phyloP scores from a whole-genome alignment of 352 stramenopile genomes.

The Phytophthora fragariaefolia region DNA sequence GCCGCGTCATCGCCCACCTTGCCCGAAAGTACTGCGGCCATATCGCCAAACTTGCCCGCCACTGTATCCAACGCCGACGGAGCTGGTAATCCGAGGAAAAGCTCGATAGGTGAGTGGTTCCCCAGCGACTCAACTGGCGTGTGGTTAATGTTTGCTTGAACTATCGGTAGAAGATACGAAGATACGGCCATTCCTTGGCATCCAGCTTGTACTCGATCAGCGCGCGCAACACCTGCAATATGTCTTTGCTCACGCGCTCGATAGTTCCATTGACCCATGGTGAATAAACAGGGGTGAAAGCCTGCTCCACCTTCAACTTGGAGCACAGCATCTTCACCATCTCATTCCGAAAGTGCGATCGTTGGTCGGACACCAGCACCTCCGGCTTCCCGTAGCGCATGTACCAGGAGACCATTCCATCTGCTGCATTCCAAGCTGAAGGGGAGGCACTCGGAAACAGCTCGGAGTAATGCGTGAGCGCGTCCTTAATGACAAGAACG shows the following conservation, averaged over 20 bases:
- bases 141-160: conserved; percentile 15
- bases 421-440: conserved; percentile 1
- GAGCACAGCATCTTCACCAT: not conserved
- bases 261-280: conserved; percentile 9
- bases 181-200: not conserved
- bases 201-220: conserved; percentile 15
- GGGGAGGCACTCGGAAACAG: conserved; percentile 9
- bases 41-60: too few species aligned
- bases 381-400: conserved; percentile 29
- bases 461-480: conserved; percentile 35
- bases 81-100: conserved; percentile 18
- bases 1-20: not conserved
- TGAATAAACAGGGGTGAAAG: conserved; percentile 5
- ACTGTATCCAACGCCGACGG: too few species aligned
- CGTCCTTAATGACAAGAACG: conserved; percentile 36
- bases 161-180: conserved; percentile 5
- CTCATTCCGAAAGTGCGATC: conserved; percentile 28
- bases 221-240: not conserved
- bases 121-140: conserved; percentile 8
- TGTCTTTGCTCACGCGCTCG: conserved; percentile 6
- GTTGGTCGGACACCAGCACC: conserved; percentile 25
- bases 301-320: conserved; percentile 1
- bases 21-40: not conserved
- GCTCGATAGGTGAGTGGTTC: not conserved
- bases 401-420: conserved; percentile 28